A percentile compares a stretch with the other conserved stretches of the same genome.
Evolutionary conservation across 2,329 filamentous ascomycete genomes (phyloP).

Genomic region (Leptographium wingfieldii): DNA sequence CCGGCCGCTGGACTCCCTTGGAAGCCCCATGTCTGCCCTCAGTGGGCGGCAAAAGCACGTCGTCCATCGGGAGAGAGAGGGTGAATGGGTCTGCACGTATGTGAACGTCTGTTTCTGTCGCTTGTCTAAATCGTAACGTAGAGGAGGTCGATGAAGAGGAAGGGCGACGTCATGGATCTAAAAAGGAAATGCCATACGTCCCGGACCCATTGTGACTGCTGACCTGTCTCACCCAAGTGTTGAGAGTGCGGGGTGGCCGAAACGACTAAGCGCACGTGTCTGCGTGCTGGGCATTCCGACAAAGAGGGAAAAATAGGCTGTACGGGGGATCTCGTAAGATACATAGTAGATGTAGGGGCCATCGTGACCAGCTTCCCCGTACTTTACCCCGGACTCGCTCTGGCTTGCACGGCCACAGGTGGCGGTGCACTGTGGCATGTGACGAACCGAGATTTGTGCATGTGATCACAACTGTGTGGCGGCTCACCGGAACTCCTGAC

Average conservation of each 20-base stretch:
- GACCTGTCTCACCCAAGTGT: neutral
- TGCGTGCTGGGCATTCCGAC: no score
- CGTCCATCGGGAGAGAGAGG: neutral
- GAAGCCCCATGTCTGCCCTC: neutral
- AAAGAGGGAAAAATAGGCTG: neutral
- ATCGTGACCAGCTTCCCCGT: no score
- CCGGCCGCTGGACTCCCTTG: neutral
- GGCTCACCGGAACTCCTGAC: no score
- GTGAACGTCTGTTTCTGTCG: neutral
- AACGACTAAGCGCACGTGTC: neutral
- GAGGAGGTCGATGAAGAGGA: neutral
- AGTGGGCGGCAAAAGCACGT: conserved; percentile 4
- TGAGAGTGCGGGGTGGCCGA: neutral
- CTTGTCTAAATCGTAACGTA: neutral
- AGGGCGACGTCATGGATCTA: neutral
- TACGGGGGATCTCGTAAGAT: no score
- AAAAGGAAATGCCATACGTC: neutral
- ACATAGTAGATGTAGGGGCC: no score
- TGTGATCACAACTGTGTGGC: no score
- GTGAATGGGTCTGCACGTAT: no score
- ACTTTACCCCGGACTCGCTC: no score
- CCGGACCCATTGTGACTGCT: neutral
- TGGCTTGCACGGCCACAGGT: no score
- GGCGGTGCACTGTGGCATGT: no score
- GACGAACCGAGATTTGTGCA: no score